Evolutionary conservation across 257 asterid genomes (phyloP).

Genomic region (Dorcoceras hygrometricum): DNA sequence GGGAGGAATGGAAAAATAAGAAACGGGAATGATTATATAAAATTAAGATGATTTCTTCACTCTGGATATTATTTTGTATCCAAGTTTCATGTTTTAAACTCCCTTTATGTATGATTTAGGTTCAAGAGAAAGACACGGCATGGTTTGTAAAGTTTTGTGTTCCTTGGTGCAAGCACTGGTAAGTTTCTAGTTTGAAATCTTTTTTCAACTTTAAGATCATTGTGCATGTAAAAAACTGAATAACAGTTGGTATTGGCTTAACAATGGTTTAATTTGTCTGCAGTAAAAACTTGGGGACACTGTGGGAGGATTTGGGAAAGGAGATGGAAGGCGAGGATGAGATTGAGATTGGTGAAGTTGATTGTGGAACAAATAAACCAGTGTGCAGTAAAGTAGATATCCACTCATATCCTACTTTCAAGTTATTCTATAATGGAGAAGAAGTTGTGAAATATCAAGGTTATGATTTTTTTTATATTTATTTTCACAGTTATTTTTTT

Average conservation of each 20-base stretch:
- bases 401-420: constrained; percentile 97
- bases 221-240: constrained; percentile 8
- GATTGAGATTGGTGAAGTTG: constrained; percentile 94
- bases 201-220: constrained; percentile 9
- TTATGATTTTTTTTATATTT: constrained; percentile 23
- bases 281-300: constrained; percentile 87
- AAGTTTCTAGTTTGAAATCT: constrained; percentile 25
- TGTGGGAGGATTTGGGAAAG: constrained; percentile 97
- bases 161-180: constrained; percentile 99
- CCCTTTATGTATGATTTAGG: constrained; percentile 42
- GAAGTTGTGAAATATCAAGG: constrained; percentile 86
- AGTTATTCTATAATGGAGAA: constrained; percentile 91
- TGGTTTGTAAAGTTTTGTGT: constrained; percentile 97
- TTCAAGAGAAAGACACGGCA: constrained; percentile 91
- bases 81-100: constrained; percentile 1
- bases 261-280: constrained; percentile 24
- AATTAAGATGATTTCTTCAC: constrained; percentile 2
- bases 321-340: constrained; percentile 96
- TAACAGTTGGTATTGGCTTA: constrained; percentile 15
- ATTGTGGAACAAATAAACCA: constrained; percentile 69
- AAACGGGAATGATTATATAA: neutral
- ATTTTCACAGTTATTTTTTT: constrained; percentile 2
- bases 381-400: constrained; percentile 85
- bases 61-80: neutral
- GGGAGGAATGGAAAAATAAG: neutral